Evolutionary conservation across 2,329 filamentous ascomycete genomes (phyloP), one percentile per base, ranked within the genome.

Genomic region (Hypoxylon sp.): DNA sequence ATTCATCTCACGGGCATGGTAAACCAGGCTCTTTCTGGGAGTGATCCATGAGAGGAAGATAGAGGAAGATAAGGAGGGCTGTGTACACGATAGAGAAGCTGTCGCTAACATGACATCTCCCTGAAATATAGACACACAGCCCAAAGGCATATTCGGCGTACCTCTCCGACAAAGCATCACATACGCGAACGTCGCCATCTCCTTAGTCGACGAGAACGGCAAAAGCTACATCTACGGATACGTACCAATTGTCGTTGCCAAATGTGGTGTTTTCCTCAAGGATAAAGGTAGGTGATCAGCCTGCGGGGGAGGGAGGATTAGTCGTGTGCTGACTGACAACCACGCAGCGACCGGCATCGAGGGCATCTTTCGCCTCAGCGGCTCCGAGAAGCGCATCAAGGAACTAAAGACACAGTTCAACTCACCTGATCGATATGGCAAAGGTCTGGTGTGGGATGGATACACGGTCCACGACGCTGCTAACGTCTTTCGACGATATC

Each of bases 401-500:
- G 95, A 98, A 74, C 84, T 99, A 24, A 94, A 96, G 75, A 86
- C 84, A 23, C 85, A 92, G 2, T 99, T 99, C 75, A 91, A 98
- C 75, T 96, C 94, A 0, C 95, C 95, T 35, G 92, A 96, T 69
- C 85, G 93, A 68, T 99, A 97, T 74, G 95, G 95, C 51, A 99
- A 99, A 77, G 95, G 95, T 13, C 83, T 99, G 21, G 91, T 97
- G 69, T 99, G 95, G 95, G 90, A 92, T 42, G 95, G 95, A 42
- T 99, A 97, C 74, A 99, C 95, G 0, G 95, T 99, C 37, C 95
- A 99, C 75, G 95, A 99, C 82, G 95, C 95, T 21, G 93, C 95
- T 69, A 99, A 98, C 72, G 94, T 99, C 60, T 83, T 99, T 40
- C 88, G 95, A 62, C 87, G 95, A 67, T 99, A 99, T 73, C 87